Conservation (phyloP, 495 filamentous ascomycete genomes). For the Trichoderma orchidacearum region DNA sequence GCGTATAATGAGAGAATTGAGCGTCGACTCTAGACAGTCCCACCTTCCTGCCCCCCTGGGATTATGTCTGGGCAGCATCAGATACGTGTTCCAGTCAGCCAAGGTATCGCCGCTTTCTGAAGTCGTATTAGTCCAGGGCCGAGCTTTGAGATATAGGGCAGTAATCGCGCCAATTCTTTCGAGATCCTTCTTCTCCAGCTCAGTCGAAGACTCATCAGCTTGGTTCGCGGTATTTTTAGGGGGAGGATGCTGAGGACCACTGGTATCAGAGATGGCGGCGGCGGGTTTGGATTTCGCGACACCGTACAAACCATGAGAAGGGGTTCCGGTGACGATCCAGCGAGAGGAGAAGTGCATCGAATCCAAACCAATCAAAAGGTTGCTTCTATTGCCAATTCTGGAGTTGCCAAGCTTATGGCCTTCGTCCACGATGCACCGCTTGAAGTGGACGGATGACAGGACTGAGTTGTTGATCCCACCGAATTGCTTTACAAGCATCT, state of each 20-base stretch:
- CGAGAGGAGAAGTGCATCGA: constrained; percentile 56
- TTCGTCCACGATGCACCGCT: constrained; percentile 84
- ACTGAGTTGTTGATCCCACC: constrained; percentile 17
- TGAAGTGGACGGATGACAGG: constrained; percentile 60
- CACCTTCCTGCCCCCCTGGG: constrained; percentile 36
- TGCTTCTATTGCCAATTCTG: constrained; percentile 40
- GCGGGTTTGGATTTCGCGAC: constrained; percentile 18
- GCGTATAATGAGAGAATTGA: constrained; percentile 71
- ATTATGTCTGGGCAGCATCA: constrained; percentile 49
- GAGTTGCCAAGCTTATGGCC: constrained; percentile 64
- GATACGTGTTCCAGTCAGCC: constrained; percentile 59
- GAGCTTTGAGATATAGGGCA: constrained; percentile 54
- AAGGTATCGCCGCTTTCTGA: constrained; percentile 20
- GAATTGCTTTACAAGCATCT: constrained; percentile 35
- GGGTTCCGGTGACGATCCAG: constrained; percentile 89
- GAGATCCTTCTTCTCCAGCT: constrained; percentile 56
- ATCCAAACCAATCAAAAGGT: constrained; percentile 52
- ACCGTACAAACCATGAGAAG: constrained; percentile 67
- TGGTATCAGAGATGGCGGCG: not conserved
- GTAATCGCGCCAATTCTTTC: constrained; percentile 61
- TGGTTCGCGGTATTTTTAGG: constrained; percentile 4
- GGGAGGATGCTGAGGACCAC: not conserved
- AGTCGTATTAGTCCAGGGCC: constrained; percentile 51
- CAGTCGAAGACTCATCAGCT: constrained; percentile 11
- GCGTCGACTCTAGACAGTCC: constrained; percentile 50